Conservation (phyloP, 352 stramenopile species). For the Blastocystis sp. region DNA sequence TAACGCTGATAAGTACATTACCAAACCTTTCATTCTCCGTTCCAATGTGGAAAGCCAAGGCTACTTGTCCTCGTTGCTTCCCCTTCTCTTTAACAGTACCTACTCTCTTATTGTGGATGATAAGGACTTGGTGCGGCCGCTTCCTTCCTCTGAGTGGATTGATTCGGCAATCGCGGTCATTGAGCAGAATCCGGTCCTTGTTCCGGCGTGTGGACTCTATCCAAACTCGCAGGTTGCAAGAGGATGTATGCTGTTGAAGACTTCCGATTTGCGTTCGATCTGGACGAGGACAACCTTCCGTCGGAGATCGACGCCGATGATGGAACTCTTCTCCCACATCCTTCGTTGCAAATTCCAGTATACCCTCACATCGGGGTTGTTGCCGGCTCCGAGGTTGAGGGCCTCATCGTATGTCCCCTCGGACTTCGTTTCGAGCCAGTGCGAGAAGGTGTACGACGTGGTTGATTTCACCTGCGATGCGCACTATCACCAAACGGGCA, state of each 20-base stretch:
- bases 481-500: too few relatives aligned
- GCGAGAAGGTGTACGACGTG: too few relatives aligned
- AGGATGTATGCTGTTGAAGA: slow-evolving; percentile 28
- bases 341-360: slow-evolving; percentile 9
- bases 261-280: slow-evolving; percentile 12
- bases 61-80: slow-evolving; percentile 12
- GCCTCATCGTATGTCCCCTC: too few relatives aligned
- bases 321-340: not conserved
- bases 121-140: slow-evolving; percentile 22
- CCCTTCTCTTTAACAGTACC: slow-evolving; percentile 13
- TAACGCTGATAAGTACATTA: too few relatives aligned
- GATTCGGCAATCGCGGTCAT: slow-evolving; percentile 31
- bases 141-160: too few relatives aligned
- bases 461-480: too few relatives aligned
- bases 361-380: not conserved
- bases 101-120: slow-evolving; percentile 47
- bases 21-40: too few relatives aligned
- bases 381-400: not conserved
- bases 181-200: not conserved
- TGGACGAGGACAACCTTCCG: slow-evolving; percentile 24
- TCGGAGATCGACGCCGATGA: too few relatives aligned
- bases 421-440: too few relatives aligned
- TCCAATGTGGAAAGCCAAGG: too few relatives aligned
- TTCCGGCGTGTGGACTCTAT: not conserved
- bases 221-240: not conserved